Evolutionary conservation across 768 basidiomycete genomes (phyloP).

Genomic region (Mycena floridula): DNA sequence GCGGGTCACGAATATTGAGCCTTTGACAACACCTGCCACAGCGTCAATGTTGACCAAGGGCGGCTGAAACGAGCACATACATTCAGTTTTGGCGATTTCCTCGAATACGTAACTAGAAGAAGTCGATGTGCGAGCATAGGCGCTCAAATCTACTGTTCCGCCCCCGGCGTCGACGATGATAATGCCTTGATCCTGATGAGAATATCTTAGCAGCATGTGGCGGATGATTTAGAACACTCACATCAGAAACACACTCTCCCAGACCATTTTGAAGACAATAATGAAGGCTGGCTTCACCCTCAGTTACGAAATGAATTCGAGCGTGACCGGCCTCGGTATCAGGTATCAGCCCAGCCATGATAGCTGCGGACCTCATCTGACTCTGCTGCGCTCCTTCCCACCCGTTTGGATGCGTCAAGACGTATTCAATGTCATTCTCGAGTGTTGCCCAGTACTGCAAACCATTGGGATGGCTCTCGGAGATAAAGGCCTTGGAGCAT

Average conservation of each 20-base stretch:
- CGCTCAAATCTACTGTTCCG: conserved; percentile 36
- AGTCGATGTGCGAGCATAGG: conserved; percentile 21
- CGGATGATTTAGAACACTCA: neutral
- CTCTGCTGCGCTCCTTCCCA: conserved; percentile 60
- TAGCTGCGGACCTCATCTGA: conserved; percentile 48
- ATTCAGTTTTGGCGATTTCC: conserved; percentile 11
- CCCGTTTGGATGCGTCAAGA: conserved; percentile 59
- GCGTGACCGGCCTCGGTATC: conserved; percentile 29
- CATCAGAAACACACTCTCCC: neutral
- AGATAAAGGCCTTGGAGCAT: conserved; percentile 41
- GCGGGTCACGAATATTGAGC: conserved; percentile 32
- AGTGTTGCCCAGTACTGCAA: conserved; percentile 37
- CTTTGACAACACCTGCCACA: conserved; percentile 31
- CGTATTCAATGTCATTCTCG: conserved; percentile 36
- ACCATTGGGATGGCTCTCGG: conserved; percentile 38
- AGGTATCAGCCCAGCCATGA: conserved; percentile 43
- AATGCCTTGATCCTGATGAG: neutral
- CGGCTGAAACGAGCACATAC: neutral
- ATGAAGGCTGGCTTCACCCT: conserved; percentile 58
- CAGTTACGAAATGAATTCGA: conserved; percentile 52
- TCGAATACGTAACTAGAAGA: conserved; percentile 34
- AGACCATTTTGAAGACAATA: conserved; percentile 27
- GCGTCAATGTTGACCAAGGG: neutral
- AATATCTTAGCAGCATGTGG: neutral
- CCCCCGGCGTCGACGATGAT: conserved; percentile 48